A percentile compares a stretch with the other conserved stretches of the same genome.
Conservation (phyloP, 306 rosid genomes). For the Begonia loranthoides region DNA sequence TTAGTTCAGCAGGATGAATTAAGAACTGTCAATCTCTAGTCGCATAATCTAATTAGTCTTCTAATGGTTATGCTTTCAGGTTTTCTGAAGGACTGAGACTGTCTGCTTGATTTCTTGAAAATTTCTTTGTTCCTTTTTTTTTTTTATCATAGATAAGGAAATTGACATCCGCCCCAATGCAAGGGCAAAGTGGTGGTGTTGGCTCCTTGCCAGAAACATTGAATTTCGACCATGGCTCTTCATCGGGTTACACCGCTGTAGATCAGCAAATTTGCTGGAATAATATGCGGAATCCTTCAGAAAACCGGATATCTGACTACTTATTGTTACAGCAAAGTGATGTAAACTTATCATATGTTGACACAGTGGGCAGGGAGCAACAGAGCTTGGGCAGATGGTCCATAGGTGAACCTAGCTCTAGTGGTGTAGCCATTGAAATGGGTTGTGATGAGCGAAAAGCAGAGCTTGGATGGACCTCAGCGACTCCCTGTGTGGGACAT, state of each 20-base stretch:
- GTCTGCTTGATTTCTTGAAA: constrained; percentile 10
- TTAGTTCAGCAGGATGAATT: too few relatives aligned
- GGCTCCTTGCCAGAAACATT: constrained; percentile 71
- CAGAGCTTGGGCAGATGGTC: constrained; percentile 64
- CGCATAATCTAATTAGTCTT: constrained; percentile 12
- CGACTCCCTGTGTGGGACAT: constrained; percentile 21
- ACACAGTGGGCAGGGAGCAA: constrained; percentile 41
- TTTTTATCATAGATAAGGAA: constrained; percentile 18
- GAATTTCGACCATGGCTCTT: constrained; percentile 71
- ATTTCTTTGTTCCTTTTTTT: constrained; percentile 10
- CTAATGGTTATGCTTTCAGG: constrained; percentile 28
- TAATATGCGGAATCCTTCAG: constrained; percentile 40
- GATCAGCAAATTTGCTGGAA: constrained; percentile 65
- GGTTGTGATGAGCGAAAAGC: constrained; percentile 44
- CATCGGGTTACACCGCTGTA: constrained; percentile 38
- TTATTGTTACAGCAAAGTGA: too few relatives aligned
- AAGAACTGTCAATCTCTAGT: too few relatives aligned
- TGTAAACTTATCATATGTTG: constrained; percentile 20
- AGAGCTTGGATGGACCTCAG: constrained; percentile 63
- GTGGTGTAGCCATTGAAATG: constrained; percentile 34
- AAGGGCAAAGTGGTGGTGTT: constrained; percentile 83
- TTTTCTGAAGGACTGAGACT: constrained; percentile 12
- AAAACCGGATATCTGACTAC: constrained; percentile 38
- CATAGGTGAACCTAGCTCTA: constrained; percentile 78
- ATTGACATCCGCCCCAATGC: constrained; percentile 45